Evolutionary conservation across 2,329 filamentous ascomycete genomes (phyloP).

Genomic region (Hymenoscyphus occultus): DNA sequence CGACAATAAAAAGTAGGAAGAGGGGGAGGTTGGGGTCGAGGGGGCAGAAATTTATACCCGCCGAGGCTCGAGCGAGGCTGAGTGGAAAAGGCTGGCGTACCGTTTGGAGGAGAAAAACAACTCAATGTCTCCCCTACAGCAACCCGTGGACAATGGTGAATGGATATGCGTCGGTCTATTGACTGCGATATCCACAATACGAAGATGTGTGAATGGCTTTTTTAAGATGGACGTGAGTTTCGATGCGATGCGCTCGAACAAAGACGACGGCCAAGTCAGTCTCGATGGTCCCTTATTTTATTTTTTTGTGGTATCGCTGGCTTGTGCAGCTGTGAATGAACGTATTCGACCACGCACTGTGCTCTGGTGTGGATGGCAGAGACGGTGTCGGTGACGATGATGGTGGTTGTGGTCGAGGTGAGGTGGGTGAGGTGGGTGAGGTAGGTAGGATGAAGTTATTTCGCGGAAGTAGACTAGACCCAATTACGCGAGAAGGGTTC

Average conservation of each 20-base stretch:
- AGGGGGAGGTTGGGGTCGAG: slow-evolving; percentile 6
- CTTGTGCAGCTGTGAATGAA: slow-evolving; percentile 30
- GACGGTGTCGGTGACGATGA: slow-evolving; percentile 12
- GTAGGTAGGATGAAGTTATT: slow-evolving; percentile 12
- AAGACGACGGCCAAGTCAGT: background rate
- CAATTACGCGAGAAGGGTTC: slow-evolving; percentile 25
- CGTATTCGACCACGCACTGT: slow-evolving; percentile 24
- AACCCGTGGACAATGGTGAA: slow-evolving; percentile 35
- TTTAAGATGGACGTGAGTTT: background rate
- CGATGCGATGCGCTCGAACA: slow-evolving; percentile 6
- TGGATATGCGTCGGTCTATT: slow-evolving; percentile 17
- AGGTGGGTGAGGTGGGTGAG: slow-evolving; percentile 4
- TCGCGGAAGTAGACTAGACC: slow-evolving; percentile 21
- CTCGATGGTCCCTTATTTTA: background rate
- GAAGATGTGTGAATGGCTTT: slow-evolving; percentile 14
- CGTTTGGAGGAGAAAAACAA: slow-evolving; percentile 92
- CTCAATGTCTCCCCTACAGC: slow-evolving; percentile 88
- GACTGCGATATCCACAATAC: slow-evolving; percentile 26
- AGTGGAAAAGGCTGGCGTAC: slow-evolving; percentile 42
- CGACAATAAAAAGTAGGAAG: slow-evolving; percentile 10
- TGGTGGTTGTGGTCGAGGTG: slow-evolving; percentile 8
- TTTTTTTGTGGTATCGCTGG: slow-evolving; percentile 12
- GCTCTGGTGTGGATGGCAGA: slow-evolving; percentile 5
- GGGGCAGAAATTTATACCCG: slow-evolving; percentile 16
- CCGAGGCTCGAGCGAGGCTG: slow-evolving; percentile 15